Conservation (phyloP, 2,329 filamentous ascomycete species). For the Drechslerella dactyloides region DNA sequence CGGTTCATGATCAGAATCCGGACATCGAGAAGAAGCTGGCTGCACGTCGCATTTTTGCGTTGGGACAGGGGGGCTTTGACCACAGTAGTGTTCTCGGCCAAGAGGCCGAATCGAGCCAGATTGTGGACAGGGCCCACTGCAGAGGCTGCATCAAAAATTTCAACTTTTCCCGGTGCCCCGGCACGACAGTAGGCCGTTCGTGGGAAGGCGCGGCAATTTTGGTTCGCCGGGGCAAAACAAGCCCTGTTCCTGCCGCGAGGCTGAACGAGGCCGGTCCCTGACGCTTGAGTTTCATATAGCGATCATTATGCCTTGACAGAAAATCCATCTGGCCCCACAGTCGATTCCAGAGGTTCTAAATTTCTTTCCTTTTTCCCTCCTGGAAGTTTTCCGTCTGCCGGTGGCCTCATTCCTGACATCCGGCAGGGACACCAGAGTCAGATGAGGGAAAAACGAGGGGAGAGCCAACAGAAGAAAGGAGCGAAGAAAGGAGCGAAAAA, state of each 20-base stretch:
- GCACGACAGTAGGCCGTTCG: constrained; percentile 23
- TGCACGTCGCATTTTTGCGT: background rate
- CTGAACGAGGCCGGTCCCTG: background rate
- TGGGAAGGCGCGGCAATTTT: constrained; percentile 45
- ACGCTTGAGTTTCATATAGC: constrained; percentile 31
- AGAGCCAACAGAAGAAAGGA: background rate
- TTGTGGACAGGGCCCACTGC: background rate
- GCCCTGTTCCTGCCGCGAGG: background rate
- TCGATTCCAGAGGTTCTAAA: background rate
- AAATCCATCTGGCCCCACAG: background rate
- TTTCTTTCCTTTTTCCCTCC: background rate
- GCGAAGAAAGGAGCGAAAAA: background rate
- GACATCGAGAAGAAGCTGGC: constrained; percentile 38
- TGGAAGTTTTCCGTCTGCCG: background rate
- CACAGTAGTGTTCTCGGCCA: background rate
- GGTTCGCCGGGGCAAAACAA: constrained; percentile 27
- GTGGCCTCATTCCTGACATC: background rate
- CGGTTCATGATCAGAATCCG: constrained; percentile 15
- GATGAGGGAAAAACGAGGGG: no score
- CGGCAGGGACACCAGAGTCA: background rate
- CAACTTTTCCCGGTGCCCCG: constrained; percentile 44
- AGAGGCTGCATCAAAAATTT: constrained; percentile 3
- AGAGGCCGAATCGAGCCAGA: background rate
- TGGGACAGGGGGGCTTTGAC: constrained; percentile 5
- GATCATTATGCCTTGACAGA: constrained; percentile 16